Evolutionary conservation across 1,284 basidiomycete genomes (phyloP), one percentile per base, ranked within the genome.

Genomic region (Cutaneotrichosporon dermatis): DNA sequence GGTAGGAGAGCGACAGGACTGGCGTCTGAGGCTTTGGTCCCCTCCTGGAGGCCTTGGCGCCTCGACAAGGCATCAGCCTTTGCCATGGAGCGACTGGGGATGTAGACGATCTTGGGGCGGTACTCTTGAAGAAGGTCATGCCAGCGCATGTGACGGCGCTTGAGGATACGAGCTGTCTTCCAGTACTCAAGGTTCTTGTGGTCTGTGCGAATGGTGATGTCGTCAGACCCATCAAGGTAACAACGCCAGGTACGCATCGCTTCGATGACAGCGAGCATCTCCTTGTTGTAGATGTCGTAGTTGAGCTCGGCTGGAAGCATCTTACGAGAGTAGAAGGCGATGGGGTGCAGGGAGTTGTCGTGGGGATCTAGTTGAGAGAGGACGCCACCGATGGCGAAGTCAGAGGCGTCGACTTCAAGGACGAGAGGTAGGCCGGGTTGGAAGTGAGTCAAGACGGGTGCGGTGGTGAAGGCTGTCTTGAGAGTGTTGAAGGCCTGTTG

Each of bases 101-200:
- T 66, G 57, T 82, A 79, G 1, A 69, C 52, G 3, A 83, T 66
- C 0, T 36, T 54, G 61, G 80, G 80, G 48, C 81, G 59, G 59
- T 71, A 82, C 10, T 75, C 50, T 72, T 54, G 0, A 83, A 62
- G 16, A 69, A 60, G 0, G 72, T 44, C 0, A 66, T 62, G n/a
- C 82, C 80, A 83, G 1, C 76, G 64, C 0, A 76, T 78, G 65
- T 84, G 80, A 10, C 76, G 55, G 0, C 69, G 62, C 39, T 74
- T 81, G 0, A 83, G 67, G 3, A 76, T 70, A 34, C 79, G 68
- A 6, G 63, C 44, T 0, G 76, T 62, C 12, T 62, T 52, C 69
- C 79, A 83, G 55, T 81, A 82, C 12, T 70, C 68, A 0, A 83
- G 76, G 58, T 83, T 83, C 34, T 77, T 72, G 61, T 84, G 82